These are phyloP conservation scores for Termitomyces bulborhizus DNA, from an alignment of 768 basidiomycete genomes.

Conservation along the genomic window DNA sequence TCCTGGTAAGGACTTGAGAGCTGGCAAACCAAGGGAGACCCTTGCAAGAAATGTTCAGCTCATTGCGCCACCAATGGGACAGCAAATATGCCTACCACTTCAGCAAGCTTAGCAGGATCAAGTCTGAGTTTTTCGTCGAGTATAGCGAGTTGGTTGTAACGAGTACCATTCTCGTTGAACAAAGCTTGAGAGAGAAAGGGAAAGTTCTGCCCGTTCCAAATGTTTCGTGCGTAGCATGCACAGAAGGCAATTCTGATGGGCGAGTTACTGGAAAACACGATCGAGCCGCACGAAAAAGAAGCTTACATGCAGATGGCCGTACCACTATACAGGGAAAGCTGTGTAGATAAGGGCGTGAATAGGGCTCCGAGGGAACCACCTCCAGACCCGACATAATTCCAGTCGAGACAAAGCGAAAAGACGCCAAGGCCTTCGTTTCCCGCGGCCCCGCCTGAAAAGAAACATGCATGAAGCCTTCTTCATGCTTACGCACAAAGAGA, in stretches of 20 bases:
- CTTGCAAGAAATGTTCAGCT: constrained; percentile 6
- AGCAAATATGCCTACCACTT: not conserved
- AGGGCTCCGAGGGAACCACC: constrained; percentile 39
- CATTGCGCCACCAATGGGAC: not conserved
- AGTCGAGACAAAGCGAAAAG: constrained; percentile 55
- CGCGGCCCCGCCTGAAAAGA: constrained; percentile 38
- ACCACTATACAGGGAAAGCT: constrained; percentile 44
- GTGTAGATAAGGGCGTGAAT: constrained; percentile 49
- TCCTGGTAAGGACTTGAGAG: constrained; percentile 36
- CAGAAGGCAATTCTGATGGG: constrained; percentile 34
- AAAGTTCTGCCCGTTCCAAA: constrained; percentile 54
- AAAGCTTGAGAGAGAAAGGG: constrained; percentile 51
- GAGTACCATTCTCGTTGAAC: constrained; percentile 40
- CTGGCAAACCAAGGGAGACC: constrained; percentile 42
- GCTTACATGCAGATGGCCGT: constrained; percentile 46
- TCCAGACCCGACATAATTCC: constrained; percentile 49
- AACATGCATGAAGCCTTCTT: not conserved
- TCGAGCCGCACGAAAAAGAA: not conserved
- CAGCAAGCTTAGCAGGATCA: constrained; percentile 39
- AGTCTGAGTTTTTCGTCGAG: constrained; percentile 44
- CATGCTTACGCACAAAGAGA: not conserved
- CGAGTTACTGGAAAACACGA: not conserved
- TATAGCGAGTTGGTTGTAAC: constrained; percentile 47
- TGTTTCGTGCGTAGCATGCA: constrained; percentile 38
- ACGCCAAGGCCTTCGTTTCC: constrained; percentile 60